Base-by-base conservation (phyloP, 495 filamentous ascomycete genomes). In the Aspergillus ostianus region DNA sequence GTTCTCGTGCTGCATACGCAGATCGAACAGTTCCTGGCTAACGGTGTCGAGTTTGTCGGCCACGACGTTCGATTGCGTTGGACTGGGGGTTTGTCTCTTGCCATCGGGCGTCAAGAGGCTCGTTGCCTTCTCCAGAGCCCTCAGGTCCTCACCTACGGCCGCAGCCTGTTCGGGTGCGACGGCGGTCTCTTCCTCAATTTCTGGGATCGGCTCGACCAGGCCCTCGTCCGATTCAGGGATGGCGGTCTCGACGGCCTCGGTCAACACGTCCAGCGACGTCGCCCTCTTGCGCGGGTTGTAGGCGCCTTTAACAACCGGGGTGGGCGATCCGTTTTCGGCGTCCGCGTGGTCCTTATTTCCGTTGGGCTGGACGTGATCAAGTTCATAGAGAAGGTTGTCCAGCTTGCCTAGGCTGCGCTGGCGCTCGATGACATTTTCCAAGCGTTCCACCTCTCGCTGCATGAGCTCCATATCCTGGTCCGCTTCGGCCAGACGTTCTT, bases 381-480 rank as follows among this genome's bases (percentile, higher is more conserved):
- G 83, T 64, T 98, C 93, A 67, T 93, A 86, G 3, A 99, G 83
- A 10, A 98, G 80, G 61, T 87, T 92, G 69, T 99, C 95, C 21
- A 99, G 83, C 70, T 96, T 96, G 15, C 94, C 93, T 45, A 99
- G 84, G 68, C 92, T 96, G 46, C 95, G 84, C 68, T 99, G 94
- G 51, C 95, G 91, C 67, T 98, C 93, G 52, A 99, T 84, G 21
- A 98, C 92, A 74, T 97, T 90, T 71, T 97, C 93, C 36, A 99
- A 79, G 44, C 93, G 86, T 70, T 95, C 87, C 65, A 99, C 90
- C 69, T 99, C 94, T 26, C 92, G 89, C 74, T 97, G 91, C 93
- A 98, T 96, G 57, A 96, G 71, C 67, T 98, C 94, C 67, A 91
- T 87, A 67, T 99, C 95, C 68, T 97, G 93, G 65, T 99, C 94